Percentiles rank a stretch among this genome's conserved stretches.
Evolutionary conservation across 1,284 basidiomycete species (phyloP).

Genomic region (Cryptococcus maquisensis): DNA sequence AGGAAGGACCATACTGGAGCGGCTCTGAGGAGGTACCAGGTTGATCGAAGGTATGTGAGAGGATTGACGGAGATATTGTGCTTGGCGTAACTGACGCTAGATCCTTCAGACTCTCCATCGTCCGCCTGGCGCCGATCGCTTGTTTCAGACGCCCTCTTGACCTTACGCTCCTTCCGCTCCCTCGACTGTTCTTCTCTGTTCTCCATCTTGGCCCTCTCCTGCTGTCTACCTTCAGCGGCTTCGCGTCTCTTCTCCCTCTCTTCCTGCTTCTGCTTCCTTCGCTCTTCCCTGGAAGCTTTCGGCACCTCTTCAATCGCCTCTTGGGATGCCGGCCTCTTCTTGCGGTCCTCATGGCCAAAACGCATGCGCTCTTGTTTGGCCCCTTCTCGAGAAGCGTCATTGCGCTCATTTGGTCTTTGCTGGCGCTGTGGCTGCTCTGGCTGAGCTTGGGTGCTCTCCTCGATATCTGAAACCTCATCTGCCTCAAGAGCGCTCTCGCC

Average conservation of each 20-base stretch:
- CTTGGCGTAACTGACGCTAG: background rate
- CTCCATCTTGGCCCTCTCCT: background rate
- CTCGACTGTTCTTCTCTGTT: background rate
- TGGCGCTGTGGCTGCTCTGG: background rate
- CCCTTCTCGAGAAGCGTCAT: background rate
- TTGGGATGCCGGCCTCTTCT: background rate
- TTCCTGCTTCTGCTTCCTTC: background rate
- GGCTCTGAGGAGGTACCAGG: constrained; percentile 8
- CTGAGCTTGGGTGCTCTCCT: background rate
- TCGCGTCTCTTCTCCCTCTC: background rate
- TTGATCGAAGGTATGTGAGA: background rate
- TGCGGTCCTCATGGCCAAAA: background rate
- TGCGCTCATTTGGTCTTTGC: background rate
- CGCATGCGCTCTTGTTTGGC: background rate
- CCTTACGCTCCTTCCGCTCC: background rate
- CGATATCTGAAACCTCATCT: background rate
- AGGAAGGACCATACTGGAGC: constrained; percentile 13
- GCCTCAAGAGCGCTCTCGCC: background rate
- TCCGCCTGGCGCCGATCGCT: background rate
- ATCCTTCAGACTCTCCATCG: background rate
- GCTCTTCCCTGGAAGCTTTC: background rate
- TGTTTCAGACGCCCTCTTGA: background rate
- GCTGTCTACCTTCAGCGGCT: background rate
- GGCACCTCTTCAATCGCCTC: background rate
- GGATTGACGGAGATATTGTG: background rate